Evolutionary conservation across 2,329 filamentous ascomycete genomes (phyloP).

Genomic region (Pezicula radicicola): DNA sequence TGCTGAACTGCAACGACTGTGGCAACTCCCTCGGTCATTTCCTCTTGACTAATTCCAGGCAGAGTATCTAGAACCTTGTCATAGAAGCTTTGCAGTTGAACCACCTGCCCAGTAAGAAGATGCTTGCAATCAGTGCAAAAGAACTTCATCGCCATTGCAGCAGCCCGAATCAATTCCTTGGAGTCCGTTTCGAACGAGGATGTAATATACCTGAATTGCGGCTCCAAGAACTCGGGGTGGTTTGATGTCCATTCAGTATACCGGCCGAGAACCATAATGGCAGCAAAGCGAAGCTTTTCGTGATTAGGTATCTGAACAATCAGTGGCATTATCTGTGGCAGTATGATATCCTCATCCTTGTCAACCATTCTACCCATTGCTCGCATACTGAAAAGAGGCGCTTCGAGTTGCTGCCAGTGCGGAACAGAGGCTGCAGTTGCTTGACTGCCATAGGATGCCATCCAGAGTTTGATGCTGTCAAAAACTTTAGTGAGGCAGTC

Average conservation of each 20-base stretch:
- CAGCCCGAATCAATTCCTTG: constrained; percentile 85
- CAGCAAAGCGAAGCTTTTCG: constrained; percentile 96
- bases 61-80: constrained; percentile 84
- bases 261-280: constrained; percentile 93
- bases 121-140: constrained; percentile 94
- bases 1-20: constrained; percentile 88
- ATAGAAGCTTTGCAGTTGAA: constrained; percentile 89
- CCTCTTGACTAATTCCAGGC: constrained; percentile 84
- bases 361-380: constrained; percentile 97
- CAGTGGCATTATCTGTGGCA: constrained; percentile 88
- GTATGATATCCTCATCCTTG: constrained; percentile 78
- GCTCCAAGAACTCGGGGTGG: constrained; percentile 87
- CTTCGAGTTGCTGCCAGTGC: constrained; percentile 95
- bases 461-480: constrained; percentile 83
- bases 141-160: constrained; percentile 93
- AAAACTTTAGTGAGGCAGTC: constrained; percentile 91
- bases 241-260: constrained; percentile 98
- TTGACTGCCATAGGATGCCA: constrained; percentile 74
- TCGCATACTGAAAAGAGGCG: constrained; percentile 90
- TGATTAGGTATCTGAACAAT: constrained; percentile 93
- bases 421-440: constrained; percentile 74
- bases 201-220: constrained; percentile 94
- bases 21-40: constrained; percentile 93
- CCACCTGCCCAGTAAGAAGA: constrained; percentile 77
- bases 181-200: constrained; percentile 86